Percentiles rank a stretch among this genome's conserved stretches.
phyloP scores from a whole-genome alignment of 2,329 filamentous ascomycete genomes.

The Neoscytalidium dimidiatum region DNA sequence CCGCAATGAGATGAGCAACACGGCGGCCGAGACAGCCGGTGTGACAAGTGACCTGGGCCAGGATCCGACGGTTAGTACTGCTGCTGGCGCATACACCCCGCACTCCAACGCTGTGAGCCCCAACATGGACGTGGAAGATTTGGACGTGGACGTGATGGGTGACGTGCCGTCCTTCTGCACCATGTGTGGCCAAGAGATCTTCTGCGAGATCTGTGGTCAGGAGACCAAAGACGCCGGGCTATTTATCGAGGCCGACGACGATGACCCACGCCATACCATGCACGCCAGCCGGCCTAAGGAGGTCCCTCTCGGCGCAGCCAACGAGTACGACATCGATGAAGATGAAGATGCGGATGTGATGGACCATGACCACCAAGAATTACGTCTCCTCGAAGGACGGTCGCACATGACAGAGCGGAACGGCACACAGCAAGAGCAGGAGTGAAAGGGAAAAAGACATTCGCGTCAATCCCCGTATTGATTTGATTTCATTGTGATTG shows the following conservation, averaged over 20 bases:
- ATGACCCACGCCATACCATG: conserved; percentile 23
- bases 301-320: background rate
- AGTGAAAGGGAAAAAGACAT: background rate
- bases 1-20: conserved; percentile 89
- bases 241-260: conserved; percentile 47
- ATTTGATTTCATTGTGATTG: conserved; percentile 10
- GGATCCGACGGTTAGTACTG: conserved; percentile 92
- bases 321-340: conserved; percentile 18
- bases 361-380: conserved; percentile 21
- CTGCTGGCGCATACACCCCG: background rate
- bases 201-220: conserved; percentile 55
- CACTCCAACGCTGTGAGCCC: conserved; percentile 19
- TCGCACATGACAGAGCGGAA: conserved; percentile 13
- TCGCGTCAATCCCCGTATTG: conserved; percentile 4
- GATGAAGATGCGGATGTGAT: conserved; percentile 19
- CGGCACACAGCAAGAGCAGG: conserved; percentile 25
- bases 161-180: conserved; percentile 54
- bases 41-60: conserved; percentile 96
- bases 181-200: conserved; percentile 59
- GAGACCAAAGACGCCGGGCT: conserved; percentile 46
- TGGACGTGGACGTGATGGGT: conserved; percentile 24
- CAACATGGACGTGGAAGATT: conserved; percentile 23
- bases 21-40: conserved; percentile 91
- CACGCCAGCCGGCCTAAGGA: conserved; percentile 17
- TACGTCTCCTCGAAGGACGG: background rate